These are phyloP conservation scores for Alternaria gansuensis DNA, from an alignment of 2,329 filamentous ascomycete genomes.

Conservation along the genomic window DNA sequence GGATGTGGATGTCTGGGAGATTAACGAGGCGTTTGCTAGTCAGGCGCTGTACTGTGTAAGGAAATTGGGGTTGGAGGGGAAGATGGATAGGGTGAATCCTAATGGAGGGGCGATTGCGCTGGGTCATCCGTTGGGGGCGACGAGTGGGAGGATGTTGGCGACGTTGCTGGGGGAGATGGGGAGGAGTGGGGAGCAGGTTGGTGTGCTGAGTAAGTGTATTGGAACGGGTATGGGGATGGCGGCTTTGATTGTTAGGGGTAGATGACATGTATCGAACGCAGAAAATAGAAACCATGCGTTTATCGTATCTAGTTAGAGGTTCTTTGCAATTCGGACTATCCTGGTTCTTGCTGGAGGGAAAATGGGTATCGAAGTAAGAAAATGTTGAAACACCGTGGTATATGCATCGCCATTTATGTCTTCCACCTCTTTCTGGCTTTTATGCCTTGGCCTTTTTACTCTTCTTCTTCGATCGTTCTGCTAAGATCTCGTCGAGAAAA, in stretches of 20 bases:
- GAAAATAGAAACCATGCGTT: neutral
- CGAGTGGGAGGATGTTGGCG: conserved; percentile 80
- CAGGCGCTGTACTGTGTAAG: conserved; percentile 76
- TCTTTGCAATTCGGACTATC: neutral
- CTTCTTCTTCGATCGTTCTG: conserved; percentile 61
- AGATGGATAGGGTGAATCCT: conserved; percentile 81
- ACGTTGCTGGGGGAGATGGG: conserved; percentile 76
- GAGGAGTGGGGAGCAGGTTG: conserved; percentile 74
- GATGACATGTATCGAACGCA: neutral
- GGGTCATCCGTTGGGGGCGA: conserved; percentile 89
- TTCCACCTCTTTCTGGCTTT: neutral
- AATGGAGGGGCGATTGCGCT: conserved; percentile 95
- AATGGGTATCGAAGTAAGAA: neutral
- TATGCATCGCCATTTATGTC: neutral
- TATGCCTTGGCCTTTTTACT: conserved; percentile 45
- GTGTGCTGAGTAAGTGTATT: conserved; percentile 88
- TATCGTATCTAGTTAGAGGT: neutral
- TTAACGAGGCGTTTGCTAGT: conserved; percentile 81
- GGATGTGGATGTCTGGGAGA: conserved; percentile 88
- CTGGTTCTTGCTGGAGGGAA: neutral
- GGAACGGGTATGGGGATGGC: conserved; percentile 64
- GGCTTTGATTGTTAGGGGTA: conserved; percentile 60
- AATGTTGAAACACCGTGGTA: neutral
- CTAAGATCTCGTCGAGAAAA: conserved; percentile 65
- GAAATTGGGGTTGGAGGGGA: conserved; percentile 71